Conservation (phyloP, 345 rosid genomes). For the Gossypium stocksii region DNA sequence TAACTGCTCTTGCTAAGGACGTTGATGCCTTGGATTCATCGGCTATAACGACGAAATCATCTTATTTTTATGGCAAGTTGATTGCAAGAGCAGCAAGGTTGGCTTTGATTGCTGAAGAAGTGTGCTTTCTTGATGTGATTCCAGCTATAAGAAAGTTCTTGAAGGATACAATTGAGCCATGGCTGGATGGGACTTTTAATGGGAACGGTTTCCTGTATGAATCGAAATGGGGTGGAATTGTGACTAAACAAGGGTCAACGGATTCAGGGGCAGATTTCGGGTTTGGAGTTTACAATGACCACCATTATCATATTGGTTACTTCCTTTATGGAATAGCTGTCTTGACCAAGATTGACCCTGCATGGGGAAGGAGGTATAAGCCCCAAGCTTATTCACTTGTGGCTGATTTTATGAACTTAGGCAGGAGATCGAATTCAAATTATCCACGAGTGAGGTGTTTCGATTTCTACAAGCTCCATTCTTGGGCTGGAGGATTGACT, state of each 20-base stretch:
- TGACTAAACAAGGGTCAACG: slow-evolving; percentile 57
- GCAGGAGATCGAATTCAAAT: slow-evolving; percentile 42
- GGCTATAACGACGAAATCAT: slow-evolving; percentile 45
- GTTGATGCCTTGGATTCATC: slow-evolving; percentile 53
- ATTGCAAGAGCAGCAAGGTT: slow-evolving; percentile 85
- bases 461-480: slow-evolving; percentile 84
- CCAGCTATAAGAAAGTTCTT: slow-evolving; percentile 56
- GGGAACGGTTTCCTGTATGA: slow-evolving; percentile 81
- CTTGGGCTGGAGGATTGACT: slow-evolving; percentile 95
- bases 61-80: slow-evolving; percentile 77
- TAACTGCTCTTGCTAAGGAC: slow-evolving; percentile 61
- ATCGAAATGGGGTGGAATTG: slow-evolving; percentile 79
- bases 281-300: slow-evolving; percentile 71
- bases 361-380: slow-evolving; percentile 80
- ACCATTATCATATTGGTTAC: slow-evolving; percentile 87
- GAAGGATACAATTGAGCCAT: slow-evolving; percentile 75
- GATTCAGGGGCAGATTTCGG: slow-evolving; percentile 85
- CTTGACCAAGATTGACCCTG: slow-evolving; percentile 71
- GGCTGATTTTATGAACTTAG: slow-evolving; percentile 79
- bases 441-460: slow-evolving; percentile 83
- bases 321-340: slow-evolving; percentile 86
- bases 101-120: slow-evolving; percentile 89
- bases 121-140: slow-evolving; percentile 53
- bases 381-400: slow-evolving; percentile 73
- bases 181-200: slow-evolving; percentile 73